Base-by-base conservation (phyloP, 805 yeast genomes). In the Priceomyces medius region DNA sequence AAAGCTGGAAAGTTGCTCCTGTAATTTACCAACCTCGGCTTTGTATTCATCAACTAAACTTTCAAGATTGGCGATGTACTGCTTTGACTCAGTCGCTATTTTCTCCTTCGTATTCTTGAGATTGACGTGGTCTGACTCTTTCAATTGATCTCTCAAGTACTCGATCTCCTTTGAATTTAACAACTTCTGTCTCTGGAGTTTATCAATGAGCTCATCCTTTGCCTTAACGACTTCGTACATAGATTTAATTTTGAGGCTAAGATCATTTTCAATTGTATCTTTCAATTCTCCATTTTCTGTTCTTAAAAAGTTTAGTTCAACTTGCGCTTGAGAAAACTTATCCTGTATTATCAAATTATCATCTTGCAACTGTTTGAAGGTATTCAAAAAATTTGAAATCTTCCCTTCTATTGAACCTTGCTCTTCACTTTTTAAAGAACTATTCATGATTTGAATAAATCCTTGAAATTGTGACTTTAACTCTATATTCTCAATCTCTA, bases 91-190 rank as follows among this genome's bases (percentile, higher is more conserved):
- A 16, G 54, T 40, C 19, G 53, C 54, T 7, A 55, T 54, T 26
- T 65, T 61, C 38, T 66, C 48, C 42, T 41, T 33, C 32, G 36
- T 7, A 37, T 44, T 48, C 16, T 56, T 56, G 31, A 55, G 50
- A 9, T 56, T 43, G 28, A 60, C 37, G 9, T 53, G 53, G 44
- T 77, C 82, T 35, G 77, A 55, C 21, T 71, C 72, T 40, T 79
- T 74, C 38, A 84, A 55, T 57, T 80, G 83, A 31, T 68, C 69
- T 44, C 85, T 66, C 40, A 85, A 61, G 43, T 80, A 71, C 40
- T 71, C 77, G 20, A 81, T 73, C 53, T 85, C 90, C 46, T 77
- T 79, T 18, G 64, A 52, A n/a, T 81, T 74, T 32, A 83, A 61
- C 2, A 64, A 53, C 38, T 71, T 71, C 43, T 80, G 82, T 40